Base-by-base conservation (phyloP, 495 filamentous ascomycete species). In the Aspergillus bertholletiae region DNA sequence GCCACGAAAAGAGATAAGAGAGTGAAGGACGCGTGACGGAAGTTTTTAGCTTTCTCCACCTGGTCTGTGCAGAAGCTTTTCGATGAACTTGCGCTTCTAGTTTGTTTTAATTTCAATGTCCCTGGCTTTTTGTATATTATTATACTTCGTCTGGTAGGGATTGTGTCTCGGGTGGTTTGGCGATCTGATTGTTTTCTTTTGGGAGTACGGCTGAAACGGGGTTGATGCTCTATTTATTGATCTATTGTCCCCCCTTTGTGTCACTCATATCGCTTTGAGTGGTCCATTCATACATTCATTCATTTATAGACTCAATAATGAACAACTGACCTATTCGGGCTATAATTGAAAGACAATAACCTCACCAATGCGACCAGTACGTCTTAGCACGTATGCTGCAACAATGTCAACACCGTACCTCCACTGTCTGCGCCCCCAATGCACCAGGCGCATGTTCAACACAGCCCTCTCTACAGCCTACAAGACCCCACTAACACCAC, bases 41-140 rank as follows among this genome's bases (percentile, higher is more conserved):
- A 40, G 39, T 17, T 11, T 28, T 30, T 11, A 12, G 24, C 13
- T 47, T 9, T 18, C 43, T 8, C 20, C 12, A 18, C n/a, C 40
- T 64, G 66, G 68, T 56, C 68, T 55, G 70, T 73, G 68, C 68
- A 53, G 41, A 60, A 62, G 62, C 59, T 63, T 32, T 56, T 18
- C 39, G 17, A 21, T 49, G n/a, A 22, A 35, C 18, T 20, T 11
- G n/a, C 34, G 27, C 21, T 2, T 49, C 22, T 34, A 5, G 1
- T 18, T 5, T 4, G 5, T 34, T 22, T 9, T 21, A 23, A 11
- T 48, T 48, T 13, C n/a, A 40, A 40, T 13, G 13, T 17, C 30
- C 3, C n/a, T n/a, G 3, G 6, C 7, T 40, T 15, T 18, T 13
- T 40, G 18, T 40, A 8, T 4, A 2, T 40, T 40, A n/a, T 40